Base-by-base conservation (phyloP, 106 monocot genomes). In the Hemerocallis citrina region DNA sequence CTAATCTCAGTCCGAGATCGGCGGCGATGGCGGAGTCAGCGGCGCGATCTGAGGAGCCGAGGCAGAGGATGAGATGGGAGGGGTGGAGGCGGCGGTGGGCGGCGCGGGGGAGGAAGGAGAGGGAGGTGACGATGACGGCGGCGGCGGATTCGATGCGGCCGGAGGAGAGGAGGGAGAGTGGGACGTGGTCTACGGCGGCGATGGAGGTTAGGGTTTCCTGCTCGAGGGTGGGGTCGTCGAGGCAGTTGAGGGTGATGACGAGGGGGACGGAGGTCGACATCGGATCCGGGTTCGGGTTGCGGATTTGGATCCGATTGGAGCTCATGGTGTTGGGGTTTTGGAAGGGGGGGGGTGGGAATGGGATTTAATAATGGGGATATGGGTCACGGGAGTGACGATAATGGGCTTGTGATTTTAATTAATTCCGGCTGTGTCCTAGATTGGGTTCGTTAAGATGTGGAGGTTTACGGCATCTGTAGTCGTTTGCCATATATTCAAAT, bases 1-100 rank as follows among this genome's bases (percentile, higher is more conserved):
- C 76, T 16, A 95, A 78, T 34, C 83, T 67, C 20, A 94, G 80
- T 7, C 89, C 86, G 3, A 95, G 89, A 54, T 95, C 94, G 51
- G 86, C 77, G 46, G 94, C 94, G 35, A 84, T 71, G 57, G 86
- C 73, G 52, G 94, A 83, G 68, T 95, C 94, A 7, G 74, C 86
- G 37, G 74, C 66, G 20, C 80, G 94, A 75, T 90, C 94, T 20
- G 83, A 14, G 21, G 94, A 95, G 34, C 89, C 89, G 37, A 95
- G 94, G 78, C 94, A 95, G 44, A 95, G 78, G 35, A 95, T 21
- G 38, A 95, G 86, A 68, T 95, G 94, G 71, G 81, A 78, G 3
- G 89, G 83, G 19, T 75, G 83, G 65, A 95, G 83, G 29, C 89
- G 82, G 17, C 94, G 85, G 62, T 95, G 94, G 15, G 86, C 89